Evolutionary conservation across 805 yeast species (phyloP).

Genomic region (Schwanniomyces pseudopolymorphus): DNA sequence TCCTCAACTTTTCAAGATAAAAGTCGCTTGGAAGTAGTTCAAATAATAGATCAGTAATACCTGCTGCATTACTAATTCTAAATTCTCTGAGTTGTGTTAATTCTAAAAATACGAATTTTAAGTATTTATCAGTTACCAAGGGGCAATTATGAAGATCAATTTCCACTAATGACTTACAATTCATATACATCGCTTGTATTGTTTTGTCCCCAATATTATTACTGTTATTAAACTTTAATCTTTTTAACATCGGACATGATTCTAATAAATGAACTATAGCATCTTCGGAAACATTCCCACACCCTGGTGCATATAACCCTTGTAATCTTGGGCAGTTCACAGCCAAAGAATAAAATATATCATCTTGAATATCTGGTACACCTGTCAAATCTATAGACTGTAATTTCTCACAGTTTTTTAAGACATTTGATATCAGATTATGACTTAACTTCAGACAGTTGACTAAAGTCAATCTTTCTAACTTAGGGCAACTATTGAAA

Average conservation of each 20-base stretch:
- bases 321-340: slow-evolving; percentile 72
- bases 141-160: slow-evolving; percentile 84
- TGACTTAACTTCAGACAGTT: slow-evolving; percentile 70
- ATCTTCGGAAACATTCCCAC: slow-evolving; percentile 64
- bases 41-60: slow-evolving; percentile 68
- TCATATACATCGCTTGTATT: slow-evolving; percentile 57
- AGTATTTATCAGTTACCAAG: slow-evolving; percentile 64
- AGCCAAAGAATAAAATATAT: slow-evolving; percentile 67
- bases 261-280: slow-evolving; percentile 60
- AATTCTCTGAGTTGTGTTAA: slow-evolving; percentile 81
- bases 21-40: slow-evolving; percentile 47
- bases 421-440: slow-evolving; percentile 57
- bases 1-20: slow-evolving; percentile 65
- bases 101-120: slow-evolving; percentile 55
- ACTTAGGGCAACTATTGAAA: slow-evolving; percentile 66
- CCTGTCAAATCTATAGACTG: slow-evolving; percentile 90
- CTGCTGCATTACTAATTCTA: slow-evolving; percentile 70
- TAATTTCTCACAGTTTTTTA: slow-evolving; percentile 64
- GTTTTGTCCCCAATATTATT: slow-evolving; percentile 62
- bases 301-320: slow-evolving; percentile 87
- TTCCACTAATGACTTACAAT: slow-evolving; percentile 81
- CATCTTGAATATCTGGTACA: slow-evolving; percentile 62
- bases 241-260: slow-evolving; percentile 71
- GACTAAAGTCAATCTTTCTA: slow-evolving; percentile 84
- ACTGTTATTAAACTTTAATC: slow-evolving; percentile 80